Evolutionary conservation across 164 flowering plant species (phyloP).

Genomic region (Vitis riparia): DNA sequence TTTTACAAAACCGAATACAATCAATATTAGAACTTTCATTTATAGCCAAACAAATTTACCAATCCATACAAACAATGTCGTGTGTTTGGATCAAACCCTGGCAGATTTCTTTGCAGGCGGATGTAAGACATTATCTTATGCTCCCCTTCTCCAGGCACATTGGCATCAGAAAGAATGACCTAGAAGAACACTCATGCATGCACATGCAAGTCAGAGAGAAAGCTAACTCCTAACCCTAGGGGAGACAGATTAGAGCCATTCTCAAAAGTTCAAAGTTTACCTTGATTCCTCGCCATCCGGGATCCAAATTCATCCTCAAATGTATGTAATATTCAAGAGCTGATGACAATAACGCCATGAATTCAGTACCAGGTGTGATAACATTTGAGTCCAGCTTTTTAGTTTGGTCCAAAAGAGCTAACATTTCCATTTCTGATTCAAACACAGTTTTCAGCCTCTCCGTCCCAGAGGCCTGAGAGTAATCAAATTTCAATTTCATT

Average conservation of each 20-base stretch:
- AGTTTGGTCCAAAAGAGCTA: conserved; percentile 13
- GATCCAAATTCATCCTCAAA: conserved; percentile 39
- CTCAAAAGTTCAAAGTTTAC: conserved; percentile 15
- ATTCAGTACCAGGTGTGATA: conserved; percentile 67
- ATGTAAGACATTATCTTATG: conserved; percentile 70
- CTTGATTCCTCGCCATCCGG: conserved; percentile 56
- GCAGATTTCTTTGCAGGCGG: conserved; percentile 49
- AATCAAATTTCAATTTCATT: not conserved
- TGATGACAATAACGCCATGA: conserved; percentile 48
- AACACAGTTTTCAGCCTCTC: conserved; percentile 21
- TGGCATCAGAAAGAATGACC: conserved; percentile 74
- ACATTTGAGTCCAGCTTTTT: conserved; percentile 46
- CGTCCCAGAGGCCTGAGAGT: conserved; percentile 20
- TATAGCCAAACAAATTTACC: conserved; percentile 29
- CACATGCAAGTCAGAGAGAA: not conserved
- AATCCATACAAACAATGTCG: conserved; percentile 72
- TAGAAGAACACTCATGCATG: conserved; percentile 10
- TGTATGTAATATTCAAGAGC: conserved; percentile 50
- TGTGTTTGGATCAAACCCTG: conserved; percentile 65
- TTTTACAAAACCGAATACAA: not conserved
- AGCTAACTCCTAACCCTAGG: not conserved
- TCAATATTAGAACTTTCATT: not conserved
- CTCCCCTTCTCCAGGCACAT: conserved; percentile 76
- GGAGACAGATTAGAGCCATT: too few relatives aligned
- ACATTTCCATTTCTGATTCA: conserved; percentile 14